Conservation (phyloP, 2,329 filamentous ascomycete species). For the Microsporum ferrugineum region DNA sequence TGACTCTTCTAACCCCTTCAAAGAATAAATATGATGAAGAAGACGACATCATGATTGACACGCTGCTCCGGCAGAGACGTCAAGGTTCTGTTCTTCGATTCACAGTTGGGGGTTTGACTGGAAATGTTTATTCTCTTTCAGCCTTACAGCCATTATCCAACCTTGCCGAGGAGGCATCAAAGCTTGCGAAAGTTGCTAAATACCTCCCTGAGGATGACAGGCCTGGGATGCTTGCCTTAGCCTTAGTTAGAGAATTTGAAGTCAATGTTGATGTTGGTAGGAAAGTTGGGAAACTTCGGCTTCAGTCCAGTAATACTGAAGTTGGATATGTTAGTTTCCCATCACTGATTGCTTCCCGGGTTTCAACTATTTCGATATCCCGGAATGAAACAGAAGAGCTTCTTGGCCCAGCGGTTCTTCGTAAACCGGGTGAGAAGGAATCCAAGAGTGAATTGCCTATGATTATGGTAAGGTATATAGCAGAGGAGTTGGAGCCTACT, state of each 20-base stretch:
- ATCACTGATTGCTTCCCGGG: conserved; percentile 64
- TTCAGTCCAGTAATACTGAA: conserved; percentile 53
- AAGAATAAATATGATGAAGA: conserved; percentile 80
- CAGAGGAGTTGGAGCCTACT: conserved; percentile 85
- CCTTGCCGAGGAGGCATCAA: conserved; percentile 66
- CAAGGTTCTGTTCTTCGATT: conserved; percentile 74
- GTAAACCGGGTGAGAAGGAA: conserved; percentile 20
- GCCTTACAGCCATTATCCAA: conserved; percentile 57
- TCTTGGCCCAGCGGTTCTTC: conserved; percentile 49
- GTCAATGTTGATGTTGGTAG: conserved; percentile 53
- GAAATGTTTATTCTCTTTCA: conserved; percentile 51
- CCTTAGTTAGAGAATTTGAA: conserved; percentile 53
- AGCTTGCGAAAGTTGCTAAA: conserved; percentile 77
- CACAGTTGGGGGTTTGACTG: conserved; percentile 52
- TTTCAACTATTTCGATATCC: conserved; percentile 50
- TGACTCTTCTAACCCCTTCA: conserved; percentile 81
- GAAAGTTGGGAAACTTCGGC: conserved; percentile 53
- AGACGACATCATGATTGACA: conserved; percentile 91
- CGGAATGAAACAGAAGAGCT: conserved; percentile 62
- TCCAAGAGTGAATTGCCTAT: conserved; percentile 41
- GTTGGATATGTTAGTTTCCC: conserved; percentile 75
- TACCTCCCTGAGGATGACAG: conserved; percentile 93
- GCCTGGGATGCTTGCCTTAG: conserved; percentile 71
- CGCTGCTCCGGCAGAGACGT: conserved; percentile 68
- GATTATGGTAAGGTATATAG: conserved; percentile 79